phyloP scores from a whole-genome alignment of 2,329 filamentous ascomycete species.

The Mollisiaceae sp. region DNA sequence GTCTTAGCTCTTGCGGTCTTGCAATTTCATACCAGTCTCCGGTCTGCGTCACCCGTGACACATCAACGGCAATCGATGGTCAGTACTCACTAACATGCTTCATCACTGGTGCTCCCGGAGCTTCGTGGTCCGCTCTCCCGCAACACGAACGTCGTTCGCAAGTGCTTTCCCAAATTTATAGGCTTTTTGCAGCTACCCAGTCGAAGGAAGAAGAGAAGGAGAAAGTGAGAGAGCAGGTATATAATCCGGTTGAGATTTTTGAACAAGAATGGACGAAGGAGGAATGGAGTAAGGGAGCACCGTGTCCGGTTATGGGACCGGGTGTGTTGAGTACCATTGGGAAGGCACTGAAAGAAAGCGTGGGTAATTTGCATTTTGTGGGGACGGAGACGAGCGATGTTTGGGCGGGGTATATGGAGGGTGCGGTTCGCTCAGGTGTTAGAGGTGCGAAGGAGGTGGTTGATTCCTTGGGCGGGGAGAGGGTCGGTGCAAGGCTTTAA shows the following conservation, averaged over 20 bases:
- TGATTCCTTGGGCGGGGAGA: conserved; percentile 13
- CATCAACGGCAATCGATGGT: conserved; percentile 48
- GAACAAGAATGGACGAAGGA: conserved; percentile 34
- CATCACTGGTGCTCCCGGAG: conserved; percentile 15
- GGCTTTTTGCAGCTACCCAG: conserved; percentile 13
- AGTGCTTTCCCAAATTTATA: conserved; percentile 17
- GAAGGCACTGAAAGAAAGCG: conserved; percentile 41
- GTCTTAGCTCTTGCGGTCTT: conserved; percentile 45
- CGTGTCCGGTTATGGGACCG: conserved; percentile 43
- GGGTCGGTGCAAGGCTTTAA: not conserved
- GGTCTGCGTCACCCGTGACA: conserved; percentile 48
- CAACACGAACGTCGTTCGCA: conserved; percentile 23
- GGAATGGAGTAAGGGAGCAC: conserved; percentile 43
- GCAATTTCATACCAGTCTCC: conserved; percentile 48
- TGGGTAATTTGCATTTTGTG: conserved; percentile 54
- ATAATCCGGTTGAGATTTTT: conserved; percentile 26
- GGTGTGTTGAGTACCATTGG: conserved; percentile 41
- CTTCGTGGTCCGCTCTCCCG: conserved; percentile 18
- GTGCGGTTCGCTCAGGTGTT: conserved; percentile 52
- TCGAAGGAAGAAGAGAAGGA: not conserved
- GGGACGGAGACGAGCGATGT: conserved; percentile 54
- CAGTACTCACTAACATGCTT: conserved; percentile 24
- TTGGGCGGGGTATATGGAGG: conserved; percentile 60
- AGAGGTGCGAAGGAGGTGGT: conserved; percentile 50
- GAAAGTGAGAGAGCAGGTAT: conserved; percentile 15